A percentile compares a stretch with the other conserved stretches of the same genome.
These are phyloP conservation scores for Nepenthes gracilis DNA, from an alignment of 148 eudicot species.

Conservation along the genomic window DNA sequence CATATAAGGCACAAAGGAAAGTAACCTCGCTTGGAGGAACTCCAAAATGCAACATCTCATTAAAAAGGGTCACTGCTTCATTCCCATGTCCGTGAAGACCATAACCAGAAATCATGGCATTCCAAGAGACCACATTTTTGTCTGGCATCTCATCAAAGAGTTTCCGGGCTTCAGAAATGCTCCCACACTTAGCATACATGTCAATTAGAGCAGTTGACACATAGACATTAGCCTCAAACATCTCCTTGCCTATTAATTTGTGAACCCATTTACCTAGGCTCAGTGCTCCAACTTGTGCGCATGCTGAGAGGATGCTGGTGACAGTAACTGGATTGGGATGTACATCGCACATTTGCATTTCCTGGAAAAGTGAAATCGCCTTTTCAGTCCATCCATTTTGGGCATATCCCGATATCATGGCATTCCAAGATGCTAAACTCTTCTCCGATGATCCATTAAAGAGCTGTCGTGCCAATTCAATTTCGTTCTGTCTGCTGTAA, in stretches of 20 bases:
- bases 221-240: constrained; percentile 38
- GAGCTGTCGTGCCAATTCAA: constrained; percentile 49
- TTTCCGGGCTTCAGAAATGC: constrained; percentile 37
- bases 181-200: constrained; percentile 87
- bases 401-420: constrained; percentile 83
- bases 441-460: constrained; percentile 57
- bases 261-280: constrained; percentile 74
- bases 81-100: constrained; percentile 72
- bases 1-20: constrained; percentile 62
- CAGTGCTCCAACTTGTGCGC: constrained; percentile 72
- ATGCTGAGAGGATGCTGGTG: constrained; percentile 66
- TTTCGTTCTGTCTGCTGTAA: constrained; percentile 54
- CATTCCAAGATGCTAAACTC: constrained; percentile 70
- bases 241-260: constrained; percentile 35
- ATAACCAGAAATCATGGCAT: constrained; percentile 80
- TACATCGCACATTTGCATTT: constrained; percentile 49
- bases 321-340: constrained; percentile 63
- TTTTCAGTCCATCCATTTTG: constrained; percentile 58
- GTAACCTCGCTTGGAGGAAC: constrained; percentile 46
- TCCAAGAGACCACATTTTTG: constrained; percentile 77
- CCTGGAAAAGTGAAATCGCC: constrained; percentile 55
- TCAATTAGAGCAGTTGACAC: constrained; percentile 70
- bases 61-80: constrained; percentile 40
- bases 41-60: constrained; percentile 36
- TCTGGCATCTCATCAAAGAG: constrained; percentile 42